Evolutionary conservation across 176 grass and related monocot species (phyloP).

Genomic region (Coix lacrymajobi): DNA sequence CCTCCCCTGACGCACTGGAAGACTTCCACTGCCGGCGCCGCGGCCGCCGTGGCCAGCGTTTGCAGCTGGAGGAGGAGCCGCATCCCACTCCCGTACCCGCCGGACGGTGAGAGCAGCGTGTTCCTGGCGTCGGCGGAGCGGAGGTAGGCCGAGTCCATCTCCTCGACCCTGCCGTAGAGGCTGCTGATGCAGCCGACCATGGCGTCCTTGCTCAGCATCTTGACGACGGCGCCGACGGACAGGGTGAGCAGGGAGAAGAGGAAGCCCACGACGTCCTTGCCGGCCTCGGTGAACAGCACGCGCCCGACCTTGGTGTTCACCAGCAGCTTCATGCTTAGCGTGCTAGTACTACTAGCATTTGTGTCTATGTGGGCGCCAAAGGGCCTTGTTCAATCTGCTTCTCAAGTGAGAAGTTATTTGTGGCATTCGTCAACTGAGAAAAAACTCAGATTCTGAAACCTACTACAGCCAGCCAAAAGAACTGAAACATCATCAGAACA

Average conservation of each 20-base stretch:
- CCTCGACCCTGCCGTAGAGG: constrained; percentile 11
- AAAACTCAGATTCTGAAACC: background rate
- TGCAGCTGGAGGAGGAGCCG: background rate
- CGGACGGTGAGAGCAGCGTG: background rate
- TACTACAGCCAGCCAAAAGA: background rate
- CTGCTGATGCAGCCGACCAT: background rate
- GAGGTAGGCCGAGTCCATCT: background rate
- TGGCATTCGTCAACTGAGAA: background rate
- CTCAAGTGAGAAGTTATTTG: background rate
- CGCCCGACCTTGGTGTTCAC: constrained; percentile 7
- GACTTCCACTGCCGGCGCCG: background rate
- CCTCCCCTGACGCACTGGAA: too few relatives aligned
- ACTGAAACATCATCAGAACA: too few relatives aligned
- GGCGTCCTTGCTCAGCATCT: background rate
- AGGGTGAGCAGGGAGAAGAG: constrained; percentile 43
- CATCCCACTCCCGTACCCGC: background rate
- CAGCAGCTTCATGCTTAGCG: constrained; percentile 53
- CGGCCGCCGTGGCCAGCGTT: background rate
- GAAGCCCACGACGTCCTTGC: constrained; percentile 52
- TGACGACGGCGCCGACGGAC: too few relatives aligned
- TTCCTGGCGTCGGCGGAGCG: background rate
- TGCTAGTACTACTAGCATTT: too few relatives aligned
- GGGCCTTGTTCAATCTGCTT: background rate
- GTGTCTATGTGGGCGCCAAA: too few relatives aligned
- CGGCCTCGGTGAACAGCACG: constrained; percentile 43